Conservation (phyloP, 345 rosid genomes). For the Salix dunnii region DNA sequence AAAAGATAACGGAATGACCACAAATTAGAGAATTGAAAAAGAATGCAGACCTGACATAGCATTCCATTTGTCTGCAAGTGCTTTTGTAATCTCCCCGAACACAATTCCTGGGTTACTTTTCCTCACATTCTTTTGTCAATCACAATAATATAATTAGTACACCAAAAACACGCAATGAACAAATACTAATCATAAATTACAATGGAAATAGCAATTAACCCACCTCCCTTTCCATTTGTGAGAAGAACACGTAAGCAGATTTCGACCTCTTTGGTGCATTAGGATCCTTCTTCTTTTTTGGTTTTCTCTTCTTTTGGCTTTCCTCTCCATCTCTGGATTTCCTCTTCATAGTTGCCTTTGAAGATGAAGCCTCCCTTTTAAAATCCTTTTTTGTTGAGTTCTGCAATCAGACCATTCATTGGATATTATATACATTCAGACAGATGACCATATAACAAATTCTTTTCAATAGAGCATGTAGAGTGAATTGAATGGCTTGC, state of each 20-base stretch:
- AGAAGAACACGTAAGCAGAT: conserved; percentile 70
- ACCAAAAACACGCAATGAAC: neutral
- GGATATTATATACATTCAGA: conserved; percentile 8
- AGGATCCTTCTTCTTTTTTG: conserved; percentile 90
- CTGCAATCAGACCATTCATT: conserved; percentile 35
- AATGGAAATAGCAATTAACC: conserved; percentile 4
- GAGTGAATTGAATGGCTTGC: conserved; percentile 35
- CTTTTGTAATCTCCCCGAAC: conserved; percentile 56
- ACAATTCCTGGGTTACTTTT: conserved; percentile 70
- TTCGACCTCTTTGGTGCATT: conserved; percentile 86
- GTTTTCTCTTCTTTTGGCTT: conserved; percentile 67
- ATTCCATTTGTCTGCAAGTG: conserved; percentile 79
- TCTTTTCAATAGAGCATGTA: neutral
- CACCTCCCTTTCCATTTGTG: conserved; percentile 87
- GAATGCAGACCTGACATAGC: conserved; percentile 56
- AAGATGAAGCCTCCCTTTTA: conserved; percentile 57
- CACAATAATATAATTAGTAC: conserved; percentile 9
- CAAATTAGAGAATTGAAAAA: neutral
- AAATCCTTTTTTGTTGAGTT: conserved; percentile 66
- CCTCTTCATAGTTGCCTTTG: conserved; percentile 63
- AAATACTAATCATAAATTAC: neutral
- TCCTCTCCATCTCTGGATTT: conserved; percentile 61
- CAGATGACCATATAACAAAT: neutral
- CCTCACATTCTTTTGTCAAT: conserved; percentile 59
- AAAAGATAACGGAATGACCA: neutral